Percentiles rank a stretch among this genome's conserved stretches.
Conservation (phyloP, 176 grass and related monocot genomes). For the Aegilops longissima region DNA sequence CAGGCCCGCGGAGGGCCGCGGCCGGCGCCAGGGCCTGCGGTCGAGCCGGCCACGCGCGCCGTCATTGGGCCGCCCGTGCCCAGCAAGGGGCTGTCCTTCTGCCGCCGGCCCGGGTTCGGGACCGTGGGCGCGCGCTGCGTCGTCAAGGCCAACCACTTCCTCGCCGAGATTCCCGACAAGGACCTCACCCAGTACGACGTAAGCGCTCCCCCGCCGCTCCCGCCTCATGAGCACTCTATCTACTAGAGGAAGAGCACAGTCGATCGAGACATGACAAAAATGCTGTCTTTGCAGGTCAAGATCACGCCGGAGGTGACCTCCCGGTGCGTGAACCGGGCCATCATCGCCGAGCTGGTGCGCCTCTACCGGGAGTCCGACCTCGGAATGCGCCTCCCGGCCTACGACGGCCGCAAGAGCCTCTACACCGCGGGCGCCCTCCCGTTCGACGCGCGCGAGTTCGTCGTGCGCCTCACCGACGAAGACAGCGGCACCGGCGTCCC, state of each 20-base stretch:
- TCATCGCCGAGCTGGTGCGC: slow-evolving; percentile 79
- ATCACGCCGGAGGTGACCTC: slow-evolving; percentile 88
- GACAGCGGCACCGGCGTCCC: slow-evolving; percentile 59
- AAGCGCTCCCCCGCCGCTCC: slow-evolving; percentile 9
- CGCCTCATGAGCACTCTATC: not conserved
- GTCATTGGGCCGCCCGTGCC: slow-evolving; percentile 52
- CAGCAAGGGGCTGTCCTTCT: slow-evolving; percentile 71
- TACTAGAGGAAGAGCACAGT: not conserved
- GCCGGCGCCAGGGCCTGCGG: not conserved
- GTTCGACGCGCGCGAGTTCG: slow-evolving; percentile 84
- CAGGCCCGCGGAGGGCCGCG: slow-evolving; percentile 21
- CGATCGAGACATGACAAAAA: slow-evolving; percentile 9
- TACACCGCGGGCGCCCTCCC: slow-evolving; percentile 78
- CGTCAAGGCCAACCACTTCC: slow-evolving; percentile 96
- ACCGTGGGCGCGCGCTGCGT: slow-evolving; percentile 73
- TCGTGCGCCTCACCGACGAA: slow-evolving; percentile 69
- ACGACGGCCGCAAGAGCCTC: slow-evolving; percentile 95
- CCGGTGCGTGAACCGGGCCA: slow-evolving; percentile 72
- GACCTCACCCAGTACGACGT: slow-evolving; percentile 97
- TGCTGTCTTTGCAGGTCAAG: slow-evolving; percentile 52
- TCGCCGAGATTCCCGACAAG: slow-evolving; percentile 79
- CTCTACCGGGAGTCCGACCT: slow-evolving; percentile 75
- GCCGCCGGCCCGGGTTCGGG: slow-evolving; percentile 84
- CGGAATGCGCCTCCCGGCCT: slow-evolving; percentile 77
- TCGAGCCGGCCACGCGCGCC: not conserved